phyloP scores from a whole-genome alignment of 1,284 basidiomycete species.

The Leccinum cinnamomeum region DNA sequence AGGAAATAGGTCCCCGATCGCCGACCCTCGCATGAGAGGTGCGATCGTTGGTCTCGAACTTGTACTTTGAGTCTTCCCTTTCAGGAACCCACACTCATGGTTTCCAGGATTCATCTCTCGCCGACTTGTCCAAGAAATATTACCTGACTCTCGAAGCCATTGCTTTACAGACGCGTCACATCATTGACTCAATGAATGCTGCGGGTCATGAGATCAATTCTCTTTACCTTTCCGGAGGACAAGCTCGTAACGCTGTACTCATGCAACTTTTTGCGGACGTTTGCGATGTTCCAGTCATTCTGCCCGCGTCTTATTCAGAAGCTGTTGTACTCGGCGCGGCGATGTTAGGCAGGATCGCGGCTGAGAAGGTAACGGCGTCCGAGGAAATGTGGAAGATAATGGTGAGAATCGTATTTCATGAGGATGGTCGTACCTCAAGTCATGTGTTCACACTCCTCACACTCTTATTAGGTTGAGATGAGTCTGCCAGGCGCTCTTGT shows the following conservation, averaged over 20 bases:
- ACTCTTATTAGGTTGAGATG: conserved; percentile 77
- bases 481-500: conserved; percentile 82
- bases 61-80: conserved; percentile 37
- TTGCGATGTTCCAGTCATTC: conserved; percentile 80
- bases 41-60: conserved; percentile 87
- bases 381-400: conserved; percentile 89
- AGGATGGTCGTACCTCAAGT: neutral
- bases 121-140: conserved; percentile 89
- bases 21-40: conserved; percentile 91
- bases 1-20: conserved; percentile 96
- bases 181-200: conserved; percentile 88
- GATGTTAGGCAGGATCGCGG: conserved; percentile 90
- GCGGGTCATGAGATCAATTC: conserved; percentile 83
- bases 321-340: conserved; percentile 93
- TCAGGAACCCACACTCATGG: neutral
- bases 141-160: conserved; percentile 93
- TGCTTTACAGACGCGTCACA: conserved; percentile 93
- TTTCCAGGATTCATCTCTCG: conserved; percentile 65
- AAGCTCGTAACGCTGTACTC: conserved; percentile 80
- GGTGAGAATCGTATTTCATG: conserved; percentile 48
- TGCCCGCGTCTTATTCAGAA: conserved; percentile 75
- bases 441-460: conserved; percentile 1
- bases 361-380: conserved; percentile 53
- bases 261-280: conserved; percentile 90
- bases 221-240: conserved; percentile 93